Conservation (phyloP, 129 eudicot genomes). For the Flaveria ramosissima region DNA sequence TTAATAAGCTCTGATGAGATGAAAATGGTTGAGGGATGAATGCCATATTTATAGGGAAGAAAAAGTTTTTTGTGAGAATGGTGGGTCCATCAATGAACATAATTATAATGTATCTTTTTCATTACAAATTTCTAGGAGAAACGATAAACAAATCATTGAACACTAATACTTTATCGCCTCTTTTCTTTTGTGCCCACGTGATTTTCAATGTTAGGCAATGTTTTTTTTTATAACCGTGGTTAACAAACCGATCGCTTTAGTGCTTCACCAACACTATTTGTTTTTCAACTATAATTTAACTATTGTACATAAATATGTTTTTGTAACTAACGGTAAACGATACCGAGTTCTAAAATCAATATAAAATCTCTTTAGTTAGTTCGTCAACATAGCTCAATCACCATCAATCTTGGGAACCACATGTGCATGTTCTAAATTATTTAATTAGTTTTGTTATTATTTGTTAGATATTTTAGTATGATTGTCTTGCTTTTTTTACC, state of each 20-base stretch:
- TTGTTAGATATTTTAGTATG: background rate
- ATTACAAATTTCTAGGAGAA: constrained; percentile 3
- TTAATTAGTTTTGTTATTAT: background rate
- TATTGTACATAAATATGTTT: too few relatives aligned
- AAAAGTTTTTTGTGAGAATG: background rate
- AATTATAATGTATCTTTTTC: background rate
- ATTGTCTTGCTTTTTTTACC: too few relatives aligned
- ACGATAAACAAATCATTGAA: constrained; percentile 2
- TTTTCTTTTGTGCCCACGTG: background rate
- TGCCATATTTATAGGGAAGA: constrained; percentile 43
- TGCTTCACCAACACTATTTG: too few relatives aligned
- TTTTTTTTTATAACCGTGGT: background rate
- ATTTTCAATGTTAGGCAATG: background rate
- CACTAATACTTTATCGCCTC: background rate
- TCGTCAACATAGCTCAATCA: background rate
- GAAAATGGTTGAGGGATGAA: constrained; percentile 11
- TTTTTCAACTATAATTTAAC: background rate
- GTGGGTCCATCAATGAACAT: constrained; percentile 26
- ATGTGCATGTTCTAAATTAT: background rate
- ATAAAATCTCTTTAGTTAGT: background rate
- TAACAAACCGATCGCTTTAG: too few relatives aligned
- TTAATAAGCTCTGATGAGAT: background rate
- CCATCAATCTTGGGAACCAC: background rate
- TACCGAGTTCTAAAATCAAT: background rate
- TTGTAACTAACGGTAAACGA: background rate